phyloP scores from a whole-genome alignment of 306 rosid species.

The Gastrolobium bilobum region DNA sequence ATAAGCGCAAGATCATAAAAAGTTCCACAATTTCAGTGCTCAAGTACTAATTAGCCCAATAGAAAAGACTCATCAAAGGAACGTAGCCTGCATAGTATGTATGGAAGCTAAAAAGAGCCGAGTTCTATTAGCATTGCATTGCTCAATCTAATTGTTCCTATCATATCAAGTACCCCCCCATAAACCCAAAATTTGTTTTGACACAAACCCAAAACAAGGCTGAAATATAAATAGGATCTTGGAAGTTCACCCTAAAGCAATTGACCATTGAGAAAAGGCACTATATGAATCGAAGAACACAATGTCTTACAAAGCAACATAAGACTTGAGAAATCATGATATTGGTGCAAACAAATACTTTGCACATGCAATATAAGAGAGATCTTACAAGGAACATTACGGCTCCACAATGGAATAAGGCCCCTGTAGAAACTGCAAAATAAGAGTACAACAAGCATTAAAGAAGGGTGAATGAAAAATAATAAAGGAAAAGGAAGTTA shows the following conservation, averaged over 20 bases:
- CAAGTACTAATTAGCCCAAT: background rate
- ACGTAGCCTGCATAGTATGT: no score
- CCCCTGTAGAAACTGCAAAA: conserved; percentile 72
- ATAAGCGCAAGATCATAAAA: background rate
- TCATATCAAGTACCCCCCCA: background rate
- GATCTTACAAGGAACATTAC: conserved; percentile 81
- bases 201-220: background rate
- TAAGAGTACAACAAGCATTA: conserved; percentile 29
- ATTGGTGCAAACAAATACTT: conserved; percentile 19
- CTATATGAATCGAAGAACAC: background rate
- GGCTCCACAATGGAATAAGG: conserved; percentile 78
- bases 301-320: background rate
- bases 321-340: background rate
- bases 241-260: no score
- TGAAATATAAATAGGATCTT: background rate
- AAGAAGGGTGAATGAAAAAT: background rate
- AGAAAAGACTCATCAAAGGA: no score
- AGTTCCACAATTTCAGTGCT: background rate
- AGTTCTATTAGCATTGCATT: background rate
- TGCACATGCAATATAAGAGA: conserved; percentile 36
- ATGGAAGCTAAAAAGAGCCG: background rate
- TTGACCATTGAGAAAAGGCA: background rate
- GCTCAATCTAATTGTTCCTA: background rate
- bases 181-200: background rate
- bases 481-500: background rate